These are phyloP conservation scores for Carex arenaria DNA, from an alignment of 202 grass and related monocot genomes.

Conservation along the genomic window DNA sequence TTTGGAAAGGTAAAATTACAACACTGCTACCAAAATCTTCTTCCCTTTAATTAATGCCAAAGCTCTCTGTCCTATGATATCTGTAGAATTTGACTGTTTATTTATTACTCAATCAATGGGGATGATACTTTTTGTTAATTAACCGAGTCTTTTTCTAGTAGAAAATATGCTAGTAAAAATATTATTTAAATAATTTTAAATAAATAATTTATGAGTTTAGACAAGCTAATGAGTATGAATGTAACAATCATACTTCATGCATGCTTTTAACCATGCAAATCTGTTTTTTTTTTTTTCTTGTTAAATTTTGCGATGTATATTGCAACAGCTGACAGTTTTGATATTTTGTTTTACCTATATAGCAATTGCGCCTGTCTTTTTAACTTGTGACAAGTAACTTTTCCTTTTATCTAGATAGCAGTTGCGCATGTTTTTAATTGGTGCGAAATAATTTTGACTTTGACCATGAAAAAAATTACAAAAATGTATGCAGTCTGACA, in stretches of 20 bases:
- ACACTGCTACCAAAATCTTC: not conserved
- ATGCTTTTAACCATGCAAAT: not conserved
- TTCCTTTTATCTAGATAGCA: not conserved
- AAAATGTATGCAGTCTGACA: constrained; percentile 63
- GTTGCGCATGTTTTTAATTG: not conserved
- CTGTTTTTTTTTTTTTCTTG: not conserved
- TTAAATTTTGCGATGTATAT: not conserved
- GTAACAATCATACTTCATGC: not conserved
- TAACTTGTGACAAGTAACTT: not conserved
- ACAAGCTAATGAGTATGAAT: not conserved
- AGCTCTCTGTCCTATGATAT: not conserved
- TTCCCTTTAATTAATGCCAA: not conserved
- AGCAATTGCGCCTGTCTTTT: not conserved
- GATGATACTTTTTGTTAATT: not conserved
- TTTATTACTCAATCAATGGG: not conserved
- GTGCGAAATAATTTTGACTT: constrained; percentile 22
- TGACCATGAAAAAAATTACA: constrained; percentile 15
- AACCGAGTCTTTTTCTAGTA: not conserved
- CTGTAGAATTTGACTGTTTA: not conserved
- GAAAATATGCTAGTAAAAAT: not conserved
- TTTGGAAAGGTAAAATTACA: constrained; percentile 84
- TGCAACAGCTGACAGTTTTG: too few relatives aligned
- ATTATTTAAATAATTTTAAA: not conserved
- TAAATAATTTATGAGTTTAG: not conserved
- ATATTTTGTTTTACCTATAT: not conserved